These are phyloP conservation scores for Diutina ranongensis DNA, from an alignment of 1,139 yeast species.

Conservation along the genomic window DNA sequence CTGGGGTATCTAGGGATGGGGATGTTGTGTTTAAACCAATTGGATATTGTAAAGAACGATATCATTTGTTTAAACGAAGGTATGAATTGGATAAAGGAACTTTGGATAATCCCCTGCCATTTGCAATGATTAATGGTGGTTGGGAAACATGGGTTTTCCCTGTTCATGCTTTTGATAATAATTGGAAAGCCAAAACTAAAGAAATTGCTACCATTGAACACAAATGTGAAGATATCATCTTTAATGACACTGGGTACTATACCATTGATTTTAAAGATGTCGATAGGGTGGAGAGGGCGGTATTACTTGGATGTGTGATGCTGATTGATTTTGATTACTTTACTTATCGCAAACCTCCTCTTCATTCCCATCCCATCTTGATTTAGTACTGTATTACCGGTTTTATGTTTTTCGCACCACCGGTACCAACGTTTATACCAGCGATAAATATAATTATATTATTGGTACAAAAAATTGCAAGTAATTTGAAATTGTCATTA, in stretches of 20 bases:
- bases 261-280: neutral
- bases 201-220: neutral
- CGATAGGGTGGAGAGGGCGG: neutral
- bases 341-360: neutral
- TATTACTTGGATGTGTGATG: neutral
- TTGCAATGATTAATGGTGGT: neutral
- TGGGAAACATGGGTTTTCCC: neutral
- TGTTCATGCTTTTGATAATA: neutral
- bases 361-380: neutral
- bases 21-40: neutral
- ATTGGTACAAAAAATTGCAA: too few species aligned
- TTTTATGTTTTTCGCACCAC: too few species aligned
- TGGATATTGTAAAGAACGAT: neutral
- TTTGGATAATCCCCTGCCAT: neutral
- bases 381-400: too few species aligned
- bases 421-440: too few species aligned
- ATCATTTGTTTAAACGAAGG: neutral
- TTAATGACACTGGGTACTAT: neutral
- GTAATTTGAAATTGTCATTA: too few species aligned
- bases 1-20: neutral
- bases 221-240: too few species aligned
- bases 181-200: neutral
- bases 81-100: neutral
- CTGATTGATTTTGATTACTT: neutral
- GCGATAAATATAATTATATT: too few species aligned